Conservation (phyloP, 1,284 basidiomycete species). For the Tilletia indica region DNA sequence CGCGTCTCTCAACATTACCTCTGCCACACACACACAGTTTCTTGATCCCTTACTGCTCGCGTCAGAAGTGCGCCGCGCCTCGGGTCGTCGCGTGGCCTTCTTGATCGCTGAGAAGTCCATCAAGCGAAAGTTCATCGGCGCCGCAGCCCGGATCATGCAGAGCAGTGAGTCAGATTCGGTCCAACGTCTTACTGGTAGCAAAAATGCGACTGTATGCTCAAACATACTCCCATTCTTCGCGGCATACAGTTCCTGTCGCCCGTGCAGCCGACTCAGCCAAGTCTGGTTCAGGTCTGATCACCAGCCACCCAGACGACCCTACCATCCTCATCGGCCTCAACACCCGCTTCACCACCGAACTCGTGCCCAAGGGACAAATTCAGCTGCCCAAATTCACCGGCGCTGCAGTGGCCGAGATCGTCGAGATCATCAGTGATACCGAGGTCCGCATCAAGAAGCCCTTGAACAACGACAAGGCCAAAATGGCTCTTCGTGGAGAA, state of each 20-base stretch:
- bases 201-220: not conserved
- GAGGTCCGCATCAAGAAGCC: slow-evolving; percentile 77
- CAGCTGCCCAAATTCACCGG: slow-evolving; percentile 80
- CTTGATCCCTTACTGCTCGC: slow-evolving; percentile 87
- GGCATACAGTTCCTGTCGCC: slow-evolving; percentile 67
- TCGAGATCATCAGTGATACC: slow-evolving; percentile 85
- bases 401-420: slow-evolving; percentile 77
- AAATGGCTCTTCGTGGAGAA: slow-evolving; percentile 28
- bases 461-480: slow-evolving; percentile 61
- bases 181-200: not conserved
- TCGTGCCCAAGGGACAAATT: slow-evolving; percentile 78
- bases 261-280: slow-evolving; percentile 87
- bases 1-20: not conserved
- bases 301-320: slow-evolving; percentile 66
- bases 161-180: slow-evolving; percentile 69
- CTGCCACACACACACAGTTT: slow-evolving; percentile 65
- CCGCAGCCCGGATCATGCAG: slow-evolving; percentile 80
- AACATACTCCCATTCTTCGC: slow-evolving; percentile 18
- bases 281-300: slow-evolving; percentile 72
- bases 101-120: slow-evolving; percentile 91
- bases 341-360: slow-evolving; percentile 76
- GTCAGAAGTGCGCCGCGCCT: slow-evolving; percentile 79
- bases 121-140: slow-evolving; percentile 76
- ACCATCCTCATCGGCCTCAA: slow-evolving; percentile 71
- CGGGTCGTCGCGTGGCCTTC: slow-evolving; percentile 79